Percentiles rank a stretch among this genome's conserved stretches.
phyloP scores from a whole-genome alignment of 2,329 filamentous ascomycete genomes.

The Exophiala oligosperma region DNA sequence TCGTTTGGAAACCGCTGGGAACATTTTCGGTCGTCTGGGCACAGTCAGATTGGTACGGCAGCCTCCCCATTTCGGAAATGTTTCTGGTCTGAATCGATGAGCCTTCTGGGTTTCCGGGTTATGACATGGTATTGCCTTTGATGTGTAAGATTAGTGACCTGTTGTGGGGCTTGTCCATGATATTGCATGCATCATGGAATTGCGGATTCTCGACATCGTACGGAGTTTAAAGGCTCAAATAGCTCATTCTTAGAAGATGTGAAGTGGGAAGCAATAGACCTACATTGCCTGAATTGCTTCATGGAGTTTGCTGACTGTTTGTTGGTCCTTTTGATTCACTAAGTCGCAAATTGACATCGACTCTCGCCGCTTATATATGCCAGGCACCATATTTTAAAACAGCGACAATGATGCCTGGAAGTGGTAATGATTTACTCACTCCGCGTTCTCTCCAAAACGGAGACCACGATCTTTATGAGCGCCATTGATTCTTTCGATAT shows the following conservation, averaged over 20 bases:
- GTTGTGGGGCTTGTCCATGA: too few species aligned
- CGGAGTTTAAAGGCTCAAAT: too few species aligned
- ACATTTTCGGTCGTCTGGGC: conserved; percentile 15
- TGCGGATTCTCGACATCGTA: too few species aligned
- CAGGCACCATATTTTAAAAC: neutral
- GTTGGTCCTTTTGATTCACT: too few species aligned
- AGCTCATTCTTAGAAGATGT: too few species aligned
- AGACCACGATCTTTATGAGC: neutral
- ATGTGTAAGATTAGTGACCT: too few species aligned
- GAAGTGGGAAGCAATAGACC: too few species aligned
- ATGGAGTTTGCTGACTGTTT: too few species aligned
- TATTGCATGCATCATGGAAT: too few species aligned
- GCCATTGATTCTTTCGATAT: too few species aligned
- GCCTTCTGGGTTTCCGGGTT: neutral
- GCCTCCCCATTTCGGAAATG: conserved; percentile 21
- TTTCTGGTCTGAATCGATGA: conserved; percentile 19
- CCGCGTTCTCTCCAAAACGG: neutral
- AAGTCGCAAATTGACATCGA: neutral
- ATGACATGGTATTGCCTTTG: too few species aligned
- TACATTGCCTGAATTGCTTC: too few species aligned
- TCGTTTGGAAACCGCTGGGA: conserved; percentile 19
- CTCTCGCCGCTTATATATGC: neutral
- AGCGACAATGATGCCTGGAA: neutral
- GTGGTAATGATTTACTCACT: neutral
- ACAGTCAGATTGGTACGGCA: conserved; percentile 21